Evolutionary conservation across 371 early-diverging fungal species (phyloP), one percentile per base, ranked within the genome.

Genomic region (Circinella umbellata): DNA sequence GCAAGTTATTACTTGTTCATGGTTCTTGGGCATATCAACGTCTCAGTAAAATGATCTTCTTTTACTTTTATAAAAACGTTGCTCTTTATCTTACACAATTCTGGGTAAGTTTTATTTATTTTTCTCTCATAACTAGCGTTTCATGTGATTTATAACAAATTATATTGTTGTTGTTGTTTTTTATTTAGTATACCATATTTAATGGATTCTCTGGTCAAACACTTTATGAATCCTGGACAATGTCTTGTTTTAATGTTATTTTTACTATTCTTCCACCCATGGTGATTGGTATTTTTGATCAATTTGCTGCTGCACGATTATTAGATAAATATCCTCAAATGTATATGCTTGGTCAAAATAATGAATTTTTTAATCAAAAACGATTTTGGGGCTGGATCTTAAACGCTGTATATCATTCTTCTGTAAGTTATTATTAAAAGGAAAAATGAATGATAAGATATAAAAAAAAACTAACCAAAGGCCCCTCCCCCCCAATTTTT

Each of bases 261-360:
- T 96, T 98, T 74, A 93, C 97, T 1, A 88, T 94, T 55, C 75
- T 96, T 70, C 96, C 97, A 51, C 96, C 96, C 4, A 77, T 96
- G 74, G 91, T 90, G 6, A 91, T 97, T 59, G 98, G 98, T 63
- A 85, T 97, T 35, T 96, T 96, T 79, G 97, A 97, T 78, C 98
- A 97, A 73, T 95, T 92, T 79, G 88, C 95, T 38, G 90, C 89
- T 46, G 95, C 97, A 38, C 86, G 98, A 63, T 90, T 95, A 79
- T 80, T 98, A 27, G 97, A 96, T 73, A 90, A 94, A n/a, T 97
- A 98, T 71, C 98, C 99, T 4, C 97, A 98, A 78, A 90, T 98
- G 90, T 98, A 98, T 78, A 90, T 90, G 76, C 86, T 95, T 57
- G 97, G 98, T 17, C 96, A 97, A 76, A 88, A 82, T 49, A 88